A percentile compares a stretch with the other conserved stretches of the same genome.
Evolutionary conservation across 139 green algal genomes (phyloP).

Genomic region (Closterium sp.): DNA sequence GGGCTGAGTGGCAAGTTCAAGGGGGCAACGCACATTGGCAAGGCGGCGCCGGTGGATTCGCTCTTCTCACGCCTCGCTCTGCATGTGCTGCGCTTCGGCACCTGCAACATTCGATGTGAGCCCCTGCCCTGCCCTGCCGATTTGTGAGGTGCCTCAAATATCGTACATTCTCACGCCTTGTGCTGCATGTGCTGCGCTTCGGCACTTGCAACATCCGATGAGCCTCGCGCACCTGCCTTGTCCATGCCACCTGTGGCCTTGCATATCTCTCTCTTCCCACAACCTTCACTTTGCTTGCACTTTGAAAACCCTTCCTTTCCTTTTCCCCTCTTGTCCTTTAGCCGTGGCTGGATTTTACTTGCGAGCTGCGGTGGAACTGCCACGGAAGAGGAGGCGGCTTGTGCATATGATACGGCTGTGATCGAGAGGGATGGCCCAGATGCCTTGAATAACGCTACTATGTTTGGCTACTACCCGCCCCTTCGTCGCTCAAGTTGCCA

Average conservation of each 20-base stretch:
- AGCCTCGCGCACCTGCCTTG: too few relatives aligned
- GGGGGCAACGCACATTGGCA: not conserved
- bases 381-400: too few relatives aligned
- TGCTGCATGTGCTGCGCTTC: too few relatives aligned
- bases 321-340: not conserved
- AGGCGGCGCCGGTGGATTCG: slow-evolving; percentile 31
- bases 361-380: not conserved
- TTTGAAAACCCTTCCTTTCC: too few relatives aligned
- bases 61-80: slow-evolving; percentile 25
- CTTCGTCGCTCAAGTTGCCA: not conserved
- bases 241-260: too few relatives aligned
- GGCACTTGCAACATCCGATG: too few relatives aligned
- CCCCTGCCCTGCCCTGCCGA: not conserved
- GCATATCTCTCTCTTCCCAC: too few relatives aligned
- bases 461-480: not conserved
- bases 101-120: slow-evolving; percentile 19
- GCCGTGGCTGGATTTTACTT: not conserved
- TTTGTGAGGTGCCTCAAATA: not conserved
- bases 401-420: not conserved
- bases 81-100: slow-evolving; percentile 36
- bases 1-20: slow-evolving; percentile 5
- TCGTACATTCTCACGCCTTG: too few relatives aligned
- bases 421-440: not conserved
- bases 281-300: too few relatives aligned
- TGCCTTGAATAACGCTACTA: not conserved